These are phyloP conservation scores for Bretschneidera sinensis DNA, from an alignment of 345 rosid genomes.

Conservation along the genomic window DNA sequence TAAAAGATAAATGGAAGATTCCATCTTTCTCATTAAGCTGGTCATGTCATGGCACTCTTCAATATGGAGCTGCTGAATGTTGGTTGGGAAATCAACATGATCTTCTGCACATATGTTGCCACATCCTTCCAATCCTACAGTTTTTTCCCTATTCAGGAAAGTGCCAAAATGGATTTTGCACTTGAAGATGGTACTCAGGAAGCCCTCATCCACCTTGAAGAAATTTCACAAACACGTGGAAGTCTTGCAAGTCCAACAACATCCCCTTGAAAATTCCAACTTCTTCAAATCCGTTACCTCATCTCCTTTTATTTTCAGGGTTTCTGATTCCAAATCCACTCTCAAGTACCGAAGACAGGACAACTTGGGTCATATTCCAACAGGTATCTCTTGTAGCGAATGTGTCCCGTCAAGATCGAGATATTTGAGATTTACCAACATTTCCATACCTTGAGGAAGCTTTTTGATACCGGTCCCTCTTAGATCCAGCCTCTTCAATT, in stretches of 20 bases:
- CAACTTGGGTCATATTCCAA: background rate
- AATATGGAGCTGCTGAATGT: background rate
- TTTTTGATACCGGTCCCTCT: background rate
- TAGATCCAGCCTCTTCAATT: too few relatives aligned
- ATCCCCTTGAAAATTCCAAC: conserved; percentile 3
- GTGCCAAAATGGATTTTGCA: too few relatives aligned
- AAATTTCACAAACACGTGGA: background rate
- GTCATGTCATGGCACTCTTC: background rate
- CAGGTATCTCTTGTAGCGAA: background rate
- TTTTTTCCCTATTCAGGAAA: too few relatives aligned
- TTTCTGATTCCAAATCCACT: background rate
- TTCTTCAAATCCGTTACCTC: conserved; percentile 1
- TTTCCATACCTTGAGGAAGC: background rate
- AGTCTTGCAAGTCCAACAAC: background rate
- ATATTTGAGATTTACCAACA: conserved; percentile 3
- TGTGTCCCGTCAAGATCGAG: background rate
- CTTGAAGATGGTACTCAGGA: background rate
- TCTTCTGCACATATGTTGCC: too few relatives aligned
- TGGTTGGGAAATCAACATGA: background rate
- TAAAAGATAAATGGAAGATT: too few relatives aligned
- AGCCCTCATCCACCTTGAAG: background rate
- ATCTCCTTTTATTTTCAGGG: too few relatives aligned
- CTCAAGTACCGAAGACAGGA: background rate
- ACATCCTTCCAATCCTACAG: too few relatives aligned
- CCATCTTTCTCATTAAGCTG: too few relatives aligned